Conservation (phyloP, 108 stramenopile species). For the Craspedostauros australis region DNA sequence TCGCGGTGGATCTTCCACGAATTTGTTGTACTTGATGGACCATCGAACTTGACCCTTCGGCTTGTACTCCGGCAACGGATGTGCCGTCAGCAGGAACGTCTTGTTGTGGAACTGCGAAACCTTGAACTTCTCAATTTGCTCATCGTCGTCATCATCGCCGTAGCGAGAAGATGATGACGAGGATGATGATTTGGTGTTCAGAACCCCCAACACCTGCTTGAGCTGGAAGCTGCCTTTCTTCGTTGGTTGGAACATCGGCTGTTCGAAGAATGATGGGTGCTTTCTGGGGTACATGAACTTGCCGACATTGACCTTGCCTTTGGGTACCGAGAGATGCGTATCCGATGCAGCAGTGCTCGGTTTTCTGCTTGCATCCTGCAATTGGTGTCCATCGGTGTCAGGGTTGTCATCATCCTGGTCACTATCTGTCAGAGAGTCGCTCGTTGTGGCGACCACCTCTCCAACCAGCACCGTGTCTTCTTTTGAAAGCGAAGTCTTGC, state of each 20-base stretch:
- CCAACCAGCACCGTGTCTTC: slow-evolving; percentile 69
- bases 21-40: slow-evolving; percentile 57
- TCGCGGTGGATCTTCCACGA: slow-evolving; percentile 37
- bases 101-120: slow-evolving; percentile 57
- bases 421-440: slow-evolving; percentile 32
- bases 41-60: slow-evolving; percentile 51
- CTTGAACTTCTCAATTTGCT: slow-evolving; percentile 49
- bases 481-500: neutral
- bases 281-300: slow-evolving; percentile 70
- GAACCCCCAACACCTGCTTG: slow-evolving; percentile 58
- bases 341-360: slow-evolving; percentile 20
- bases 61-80: slow-evolving; percentile 38
- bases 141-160: slow-evolving; percentile 34
- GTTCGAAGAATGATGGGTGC: slow-evolving; percentile 77
- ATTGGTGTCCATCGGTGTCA: neutral
- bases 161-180: too few relatives aligned
- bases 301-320: slow-evolving; percentile 65
- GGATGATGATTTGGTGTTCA: slow-evolving; percentile 37
- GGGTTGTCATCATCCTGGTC: slow-evolving; percentile 5
- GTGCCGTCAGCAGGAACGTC: slow-evolving; percentile 58
- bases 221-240: slow-evolving; percentile 55
- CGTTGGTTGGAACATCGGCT: slow-evolving; percentile 57
- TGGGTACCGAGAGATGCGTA: slow-evolving; percentile 67
- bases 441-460: slow-evolving; percentile 43
- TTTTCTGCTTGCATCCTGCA: neutral